Percentiles rank a stretch among this genome's conserved stretches.
Evolutionary conservation across 768 basidiomycete species (phyloP).

Genomic region (Pleurotus eryngii): DNA sequence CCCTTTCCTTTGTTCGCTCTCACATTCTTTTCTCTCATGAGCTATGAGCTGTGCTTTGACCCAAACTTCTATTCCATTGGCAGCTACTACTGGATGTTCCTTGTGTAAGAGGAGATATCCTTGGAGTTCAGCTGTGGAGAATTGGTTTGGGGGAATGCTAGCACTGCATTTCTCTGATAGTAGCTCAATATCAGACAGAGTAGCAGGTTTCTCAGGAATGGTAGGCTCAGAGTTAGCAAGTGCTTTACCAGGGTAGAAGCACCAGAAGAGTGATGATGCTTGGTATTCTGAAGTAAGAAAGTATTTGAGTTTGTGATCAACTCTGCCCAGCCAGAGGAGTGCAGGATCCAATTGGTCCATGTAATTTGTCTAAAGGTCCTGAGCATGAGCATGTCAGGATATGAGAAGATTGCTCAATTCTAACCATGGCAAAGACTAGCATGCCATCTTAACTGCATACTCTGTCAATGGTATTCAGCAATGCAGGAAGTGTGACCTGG

Average conservation of each 20-base stretch:
- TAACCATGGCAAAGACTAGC: conserved; percentile 56
- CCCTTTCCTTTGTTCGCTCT: conserved; percentile 27
- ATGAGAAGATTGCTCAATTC: conserved; percentile 9
- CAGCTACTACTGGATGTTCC: conserved; percentile 34
- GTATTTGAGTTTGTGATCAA: conserved; percentile 53
- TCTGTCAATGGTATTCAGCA: conserved; percentile 59
- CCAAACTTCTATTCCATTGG: conserved; percentile 36
- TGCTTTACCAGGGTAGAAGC: conserved; percentile 35
- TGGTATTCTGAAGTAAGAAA: conserved; percentile 44
- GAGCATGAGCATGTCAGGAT: not conserved
- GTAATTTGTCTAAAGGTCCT: conserved; percentile 43
- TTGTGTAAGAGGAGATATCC: conserved; percentile 51
- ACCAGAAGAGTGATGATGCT: conserved; percentile 42
- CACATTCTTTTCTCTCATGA: conserved; percentile 26
- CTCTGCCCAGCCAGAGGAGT: conserved; percentile 53
- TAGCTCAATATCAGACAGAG: conserved; percentile 10
- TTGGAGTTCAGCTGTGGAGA: conserved; percentile 61
- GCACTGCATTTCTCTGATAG: conserved; percentile 42
- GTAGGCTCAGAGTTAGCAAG: conserved; percentile 7
- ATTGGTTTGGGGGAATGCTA: conserved; percentile 41
- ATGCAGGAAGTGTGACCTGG: conserved; percentile 48
- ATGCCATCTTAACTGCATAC: conserved; percentile 61
- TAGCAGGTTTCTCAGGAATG: not conserved
- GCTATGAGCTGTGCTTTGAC: conserved; percentile 30
- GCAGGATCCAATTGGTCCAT: conserved; percentile 53